These are phyloP conservation scores for Exobasidium cylindrosporum DNA, from an alignment of 1,284 basidiomycete species.

Conservation along the genomic window DNA sequence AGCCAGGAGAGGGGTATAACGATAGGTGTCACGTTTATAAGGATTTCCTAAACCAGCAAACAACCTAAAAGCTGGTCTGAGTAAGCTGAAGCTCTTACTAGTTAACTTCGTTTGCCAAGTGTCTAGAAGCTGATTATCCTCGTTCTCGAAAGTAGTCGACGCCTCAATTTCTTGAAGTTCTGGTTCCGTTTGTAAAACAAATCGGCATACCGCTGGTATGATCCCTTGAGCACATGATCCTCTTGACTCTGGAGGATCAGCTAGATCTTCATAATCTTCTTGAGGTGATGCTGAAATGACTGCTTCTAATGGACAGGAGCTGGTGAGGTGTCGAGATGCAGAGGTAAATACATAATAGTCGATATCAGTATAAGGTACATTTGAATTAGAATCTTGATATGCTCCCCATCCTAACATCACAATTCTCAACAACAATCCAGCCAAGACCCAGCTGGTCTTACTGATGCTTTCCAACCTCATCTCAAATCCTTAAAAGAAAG, in stretches of 20 bases:
- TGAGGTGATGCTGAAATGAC: slow-evolving; percentile 25
- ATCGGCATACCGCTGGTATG: slow-evolving; percentile 56
- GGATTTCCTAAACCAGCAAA: slow-evolving; percentile 64
- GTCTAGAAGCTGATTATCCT: neutral
- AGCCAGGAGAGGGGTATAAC: slow-evolving; percentile 91
- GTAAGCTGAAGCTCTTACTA: slow-evolving; percentile 14
- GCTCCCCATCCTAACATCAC: slow-evolving; percentile 76
- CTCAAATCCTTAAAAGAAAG: too few relatives aligned
- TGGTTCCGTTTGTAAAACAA: slow-evolving; percentile 58
- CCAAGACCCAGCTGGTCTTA: slow-evolving; percentile 24
- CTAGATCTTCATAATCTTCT: slow-evolving; percentile 24
- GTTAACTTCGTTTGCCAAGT: neutral
- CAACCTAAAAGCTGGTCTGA: slow-evolving; percentile 31
- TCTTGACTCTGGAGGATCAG: slow-evolving; percentile 16
- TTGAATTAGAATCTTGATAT: slow-evolving; percentile 76
- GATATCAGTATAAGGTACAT: slow-evolving; percentile 94
- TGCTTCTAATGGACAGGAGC: slow-evolving; percentile 35
- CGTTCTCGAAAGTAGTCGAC: neutral
- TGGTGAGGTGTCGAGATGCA: slow-evolving; percentile 62
- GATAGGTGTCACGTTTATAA: slow-evolving; percentile 87
- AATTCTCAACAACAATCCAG: slow-evolving; percentile 66
- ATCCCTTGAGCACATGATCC: slow-evolving; percentile 41
- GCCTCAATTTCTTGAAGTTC: neutral
- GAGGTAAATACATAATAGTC: slow-evolving; percentile 96
- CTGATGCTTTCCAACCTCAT: slow-evolving; percentile 1